Base-by-base conservation (phyloP, 495 filamentous ascomycete species). In the Penicillium paradoxum region DNA sequence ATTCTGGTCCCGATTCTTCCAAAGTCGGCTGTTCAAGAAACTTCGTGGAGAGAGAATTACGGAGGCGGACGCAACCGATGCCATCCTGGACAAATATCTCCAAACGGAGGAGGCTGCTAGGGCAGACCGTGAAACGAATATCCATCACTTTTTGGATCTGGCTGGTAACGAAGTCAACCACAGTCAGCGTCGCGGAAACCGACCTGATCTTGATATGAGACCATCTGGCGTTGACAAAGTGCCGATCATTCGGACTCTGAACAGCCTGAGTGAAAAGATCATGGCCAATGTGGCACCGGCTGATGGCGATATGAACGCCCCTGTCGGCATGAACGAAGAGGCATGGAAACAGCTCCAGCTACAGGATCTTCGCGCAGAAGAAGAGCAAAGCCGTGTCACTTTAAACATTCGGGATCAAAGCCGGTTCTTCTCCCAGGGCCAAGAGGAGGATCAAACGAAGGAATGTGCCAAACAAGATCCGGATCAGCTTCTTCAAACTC, bases 1-100 rank as follows among this genome's bases (percentile, higher is more conserved):
- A 24, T 98, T 97, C 66, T 97, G 92, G 91, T 84, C 82, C 11
- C 79, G 88, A 37, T 98, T 98, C 69, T 97, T 98, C 71, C 79
- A 86, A 58, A 91, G 88, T 65, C 79, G 87, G 39, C 74, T 98
- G 14, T 90, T 88, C 51, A 97, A 96, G 69, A 92, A 92, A 63
- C 73, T 98, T 39, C 89, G 90, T 45, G 93, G 93, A 27, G 89
- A 96, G 70, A 85, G 87, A 30, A 80, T 95, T 19, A 80, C 80
- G 1, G 89, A 90, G 7, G 73, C 73, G 0, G 92, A 96, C 65
- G 68, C 82, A 25, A 77, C 79, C 1, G 89, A 96, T 66, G 71
- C 79, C 13, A 71, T 90, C 2, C 81, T 97, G 47, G 93, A 98
- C 66, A 84, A 86, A 55, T 97, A 97, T 64, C 76, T 92, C 29